Evolutionary conservation across 139 green algal species (phyloP).

Genomic region (Medakamo hakoo): DNA sequence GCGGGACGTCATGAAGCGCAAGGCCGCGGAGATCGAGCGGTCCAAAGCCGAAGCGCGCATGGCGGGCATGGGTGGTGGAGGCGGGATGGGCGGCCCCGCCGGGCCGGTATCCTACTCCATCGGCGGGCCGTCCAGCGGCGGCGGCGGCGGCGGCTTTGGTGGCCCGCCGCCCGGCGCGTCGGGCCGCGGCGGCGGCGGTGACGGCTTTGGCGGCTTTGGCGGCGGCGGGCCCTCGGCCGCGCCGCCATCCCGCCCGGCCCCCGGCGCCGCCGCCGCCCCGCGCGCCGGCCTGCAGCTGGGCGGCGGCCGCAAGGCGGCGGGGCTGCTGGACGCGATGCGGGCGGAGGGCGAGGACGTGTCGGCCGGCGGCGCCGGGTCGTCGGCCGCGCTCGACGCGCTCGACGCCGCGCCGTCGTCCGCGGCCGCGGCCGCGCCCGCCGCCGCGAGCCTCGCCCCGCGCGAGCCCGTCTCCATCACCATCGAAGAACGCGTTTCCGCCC

Average conservation of each 20-base stretch:
- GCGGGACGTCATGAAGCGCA: constrained; percentile 90
- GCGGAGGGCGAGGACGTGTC: constrained; percentile 28
- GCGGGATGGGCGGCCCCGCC: constrained; percentile 19
- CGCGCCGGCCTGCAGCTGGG: constrained; percentile 56
- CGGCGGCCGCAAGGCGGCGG: constrained; percentile 43
- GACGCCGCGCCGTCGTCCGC: no score
- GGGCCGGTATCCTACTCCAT: no score
- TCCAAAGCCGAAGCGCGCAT: constrained; percentile 52
- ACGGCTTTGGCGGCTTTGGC: not conserved
- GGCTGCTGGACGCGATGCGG: constrained; percentile 61
- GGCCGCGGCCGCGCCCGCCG: constrained; percentile 1
- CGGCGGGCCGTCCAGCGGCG: constrained; percentile 2
- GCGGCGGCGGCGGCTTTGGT: constrained; percentile 10
- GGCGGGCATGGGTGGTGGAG: constrained; percentile 11
- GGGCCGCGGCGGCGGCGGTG: not conserved
- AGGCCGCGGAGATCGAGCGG: constrained; percentile 89
- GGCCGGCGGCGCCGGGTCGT: not conserved
- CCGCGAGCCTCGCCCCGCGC: not conserved
- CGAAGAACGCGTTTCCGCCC: constrained; percentile 69
- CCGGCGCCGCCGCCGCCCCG: no score
- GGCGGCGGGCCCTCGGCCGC: not conserved
- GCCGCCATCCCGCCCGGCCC: no score
- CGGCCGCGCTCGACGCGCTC: constrained; percentile 1
- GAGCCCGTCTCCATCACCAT: constrained; percentile 41
- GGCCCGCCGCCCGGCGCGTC: constrained; percentile 2